Evolutionary conservation across 2,329 filamentous ascomycete genomes (phyloP).

Genomic region (Aspergillus oerlinghausenensis): DNA sequence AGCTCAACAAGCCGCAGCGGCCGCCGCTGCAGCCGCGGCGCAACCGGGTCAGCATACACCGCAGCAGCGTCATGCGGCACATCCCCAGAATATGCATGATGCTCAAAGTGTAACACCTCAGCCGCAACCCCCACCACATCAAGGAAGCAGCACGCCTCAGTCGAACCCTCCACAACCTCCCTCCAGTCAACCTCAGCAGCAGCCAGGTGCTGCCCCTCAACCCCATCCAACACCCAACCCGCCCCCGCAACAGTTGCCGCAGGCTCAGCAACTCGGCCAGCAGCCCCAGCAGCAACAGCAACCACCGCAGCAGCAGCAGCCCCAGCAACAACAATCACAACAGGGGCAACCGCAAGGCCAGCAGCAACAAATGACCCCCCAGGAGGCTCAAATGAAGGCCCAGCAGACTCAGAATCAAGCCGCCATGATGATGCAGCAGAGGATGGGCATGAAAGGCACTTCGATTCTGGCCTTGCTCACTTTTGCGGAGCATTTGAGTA

Average conservation of each 20-base stretch:
- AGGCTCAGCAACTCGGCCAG: slow-evolving; percentile 30
- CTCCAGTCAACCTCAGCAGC: slow-evolving; percentile 31
- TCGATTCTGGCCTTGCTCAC: slow-evolving; percentile 51
- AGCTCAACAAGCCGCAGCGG: slow-evolving; percentile 28
- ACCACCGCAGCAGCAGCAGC: slow-evolving; percentile 29
- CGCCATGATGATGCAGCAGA: slow-evolving; percentile 36
- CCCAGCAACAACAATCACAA: slow-evolving; percentile 25
- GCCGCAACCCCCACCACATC: slow-evolving; percentile 39
- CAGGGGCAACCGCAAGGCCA: slow-evolving; percentile 31
- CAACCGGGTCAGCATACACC: slow-evolving; percentile 37
- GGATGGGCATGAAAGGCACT: slow-evolving; percentile 37
- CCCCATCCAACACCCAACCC: slow-evolving; percentile 34
- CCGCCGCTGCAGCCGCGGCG: slow-evolving; percentile 16
- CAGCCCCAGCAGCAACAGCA: slow-evolving; percentile 10
- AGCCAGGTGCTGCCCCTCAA: slow-evolving; percentile 31
- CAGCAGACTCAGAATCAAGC: slow-evolving; percentile 36
- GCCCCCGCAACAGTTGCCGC: slow-evolving; percentile 34
- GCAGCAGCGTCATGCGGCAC: slow-evolving; percentile 38
- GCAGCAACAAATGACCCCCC: slow-evolving; percentile 35
- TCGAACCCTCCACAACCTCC: slow-evolving; percentile 28
- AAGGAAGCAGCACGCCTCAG: slow-evolving; percentile 37
- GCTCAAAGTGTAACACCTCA: slow-evolving; percentile 40
- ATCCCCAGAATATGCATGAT: slow-evolving; percentile 41
- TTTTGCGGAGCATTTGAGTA: slow-evolving; percentile 54
- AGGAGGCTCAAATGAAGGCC: slow-evolving; percentile 38